Conservation (phyloP, 2,329 filamentous ascomycete genomes). For the Xylariaceae sp. region DNA sequence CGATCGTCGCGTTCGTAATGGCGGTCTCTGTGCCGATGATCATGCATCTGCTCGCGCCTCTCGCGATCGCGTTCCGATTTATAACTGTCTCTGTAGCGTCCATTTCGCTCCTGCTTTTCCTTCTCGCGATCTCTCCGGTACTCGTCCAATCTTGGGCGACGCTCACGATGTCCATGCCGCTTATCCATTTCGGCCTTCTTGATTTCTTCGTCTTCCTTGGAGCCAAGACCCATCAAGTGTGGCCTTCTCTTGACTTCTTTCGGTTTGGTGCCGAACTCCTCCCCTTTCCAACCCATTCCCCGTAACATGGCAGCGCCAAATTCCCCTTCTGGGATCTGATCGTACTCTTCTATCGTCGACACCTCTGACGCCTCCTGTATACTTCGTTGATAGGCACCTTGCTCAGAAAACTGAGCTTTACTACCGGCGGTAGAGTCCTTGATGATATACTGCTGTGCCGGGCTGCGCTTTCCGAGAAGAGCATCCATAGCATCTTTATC, state of each 20-base stretch:
- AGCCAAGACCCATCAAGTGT: conserved; percentile 81
- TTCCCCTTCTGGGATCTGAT: conserved; percentile 84
- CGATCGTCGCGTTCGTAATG: conserved; percentile 31
- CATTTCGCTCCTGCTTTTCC: conserved; percentile 38
- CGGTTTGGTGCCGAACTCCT: conserved; percentile 45
- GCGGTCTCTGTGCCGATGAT: conserved; percentile 27
- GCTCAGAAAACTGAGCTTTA: conserved; percentile 44
- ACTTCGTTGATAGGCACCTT: conserved; percentile 65
- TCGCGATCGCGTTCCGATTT: conserved; percentile 44
- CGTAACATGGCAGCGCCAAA: conserved; percentile 86
- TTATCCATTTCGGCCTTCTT: conserved; percentile 56
- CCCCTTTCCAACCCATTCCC: conserved; percentile 91
- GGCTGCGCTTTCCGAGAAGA: conserved; percentile 50
- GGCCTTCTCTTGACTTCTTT: conserved; percentile 67
- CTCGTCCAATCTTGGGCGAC: conserved; percentile 45
- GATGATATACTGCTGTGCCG: conserved; percentile 48
- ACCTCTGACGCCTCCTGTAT: conserved; percentile 66
- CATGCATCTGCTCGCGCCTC: conserved; percentile 30
- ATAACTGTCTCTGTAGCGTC: conserved; percentile 40
- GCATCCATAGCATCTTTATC: conserved; percentile 60
- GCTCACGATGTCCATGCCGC: conserved; percentile 36
- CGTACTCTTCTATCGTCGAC: conserved; percentile 77
- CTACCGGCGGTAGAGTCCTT: conserved; percentile 25
- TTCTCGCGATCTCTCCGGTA: conserved; percentile 44
- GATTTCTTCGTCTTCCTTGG: conserved; percentile 71